Conservation (phyloP, 2,329 filamentous ascomycete species). For the Fusarium anguioides region DNA sequence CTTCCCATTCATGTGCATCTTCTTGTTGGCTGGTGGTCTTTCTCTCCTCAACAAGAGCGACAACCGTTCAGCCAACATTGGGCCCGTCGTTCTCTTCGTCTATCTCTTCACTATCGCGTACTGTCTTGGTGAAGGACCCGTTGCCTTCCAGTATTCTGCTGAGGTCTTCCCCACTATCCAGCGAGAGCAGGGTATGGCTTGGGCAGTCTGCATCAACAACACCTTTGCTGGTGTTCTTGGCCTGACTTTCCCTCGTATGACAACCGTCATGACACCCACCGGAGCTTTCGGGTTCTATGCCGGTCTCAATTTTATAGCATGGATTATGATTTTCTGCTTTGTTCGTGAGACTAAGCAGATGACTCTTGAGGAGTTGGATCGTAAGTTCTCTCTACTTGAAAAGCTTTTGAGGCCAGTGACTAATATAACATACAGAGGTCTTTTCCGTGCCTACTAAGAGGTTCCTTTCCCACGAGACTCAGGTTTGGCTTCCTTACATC, state of each 20-base stretch:
- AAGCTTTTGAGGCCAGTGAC: accelerated
- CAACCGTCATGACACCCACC: slow-evolving; percentile 47
- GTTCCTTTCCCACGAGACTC: slow-evolving; percentile 53
- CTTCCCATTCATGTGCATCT: slow-evolving; percentile 24
- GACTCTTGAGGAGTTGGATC: slow-evolving; percentile 63
- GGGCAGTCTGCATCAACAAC: slow-evolving; percentile 69
- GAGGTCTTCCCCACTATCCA: slow-evolving; percentile 74
- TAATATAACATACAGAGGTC: slow-evolving; percentile 41
- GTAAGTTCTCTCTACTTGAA: slow-evolving; percentile 11
- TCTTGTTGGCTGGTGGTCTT: slow-evolving; percentile 8
- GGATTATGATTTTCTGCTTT: slow-evolving; percentile 64
- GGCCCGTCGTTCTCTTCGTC: slow-evolving; percentile 59
- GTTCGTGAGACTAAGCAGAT: slow-evolving; percentile 66
- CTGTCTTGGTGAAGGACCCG: slow-evolving; percentile 71
- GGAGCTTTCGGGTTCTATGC: slow-evolving; percentile 64
- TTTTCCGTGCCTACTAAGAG: slow-evolving; percentile 59
- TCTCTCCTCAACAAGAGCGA: background rate
- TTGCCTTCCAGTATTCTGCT: slow-evolving; percentile 71
- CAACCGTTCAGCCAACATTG: background rate
- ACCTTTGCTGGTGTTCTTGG: slow-evolving; percentile 64
- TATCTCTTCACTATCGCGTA: slow-evolving; percentile 74
- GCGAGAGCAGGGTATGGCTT: slow-evolving; percentile 72
- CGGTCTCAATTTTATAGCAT: slow-evolving; percentile 64
- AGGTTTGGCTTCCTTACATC: slow-evolving; percentile 31
- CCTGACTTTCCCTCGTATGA: slow-evolving; percentile 63